These are phyloP conservation scores for Ormosia emarginata DNA, from an alignment of 306 rosid species.

Conservation along the genomic window DNA sequence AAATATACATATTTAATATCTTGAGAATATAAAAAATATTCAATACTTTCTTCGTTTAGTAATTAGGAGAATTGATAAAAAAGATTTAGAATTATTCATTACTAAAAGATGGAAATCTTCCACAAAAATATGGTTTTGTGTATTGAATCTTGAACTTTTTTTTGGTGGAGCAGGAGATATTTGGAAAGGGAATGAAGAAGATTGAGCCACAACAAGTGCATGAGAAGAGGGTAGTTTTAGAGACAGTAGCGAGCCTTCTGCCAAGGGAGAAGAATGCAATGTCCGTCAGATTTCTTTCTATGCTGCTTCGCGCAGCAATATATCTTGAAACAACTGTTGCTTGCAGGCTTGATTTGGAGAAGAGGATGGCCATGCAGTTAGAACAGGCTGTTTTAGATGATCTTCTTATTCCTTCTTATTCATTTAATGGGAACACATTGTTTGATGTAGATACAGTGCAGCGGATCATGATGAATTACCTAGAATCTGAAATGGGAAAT, in stretches of 20 bases:
- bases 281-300: slow-evolving; percentile 83
- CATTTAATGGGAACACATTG: slow-evolving; percentile 59
- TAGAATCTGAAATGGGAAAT: slow-evolving; percentile 42
- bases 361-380: slow-evolving; percentile 71
- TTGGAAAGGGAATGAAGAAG: slow-evolving; percentile 75
- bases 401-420: slow-evolving; percentile 77
- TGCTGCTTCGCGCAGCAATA: slow-evolving; percentile 79
- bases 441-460: slow-evolving; percentile 81
- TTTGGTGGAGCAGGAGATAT: slow-evolving; percentile 55
- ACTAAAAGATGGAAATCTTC: slow-evolving; percentile 10
- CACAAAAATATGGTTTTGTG: background rate
- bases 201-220: slow-evolving; percentile 68
- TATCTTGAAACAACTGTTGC: slow-evolving; percentile 77
- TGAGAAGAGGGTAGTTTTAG: slow-evolving; percentile 78
- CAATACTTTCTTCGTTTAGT: no score
- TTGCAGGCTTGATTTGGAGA: slow-evolving; percentile 90
- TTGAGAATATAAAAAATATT: no score
- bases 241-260: slow-evolving; percentile 80
- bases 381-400: slow-evolving; percentile 82
- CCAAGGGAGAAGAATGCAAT: slow-evolving; percentile 74
- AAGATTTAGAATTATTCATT: background rate
- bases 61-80: no score
- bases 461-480: slow-evolving; percentile 59
- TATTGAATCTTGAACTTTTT: background rate
- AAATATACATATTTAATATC: no score